Percentiles rank a stretch among this genome's conserved stretches.
phyloP scores from a whole-genome alignment of 2,329 filamentous ascomycete species.

The Fusarium tanahbumbuense region DNA sequence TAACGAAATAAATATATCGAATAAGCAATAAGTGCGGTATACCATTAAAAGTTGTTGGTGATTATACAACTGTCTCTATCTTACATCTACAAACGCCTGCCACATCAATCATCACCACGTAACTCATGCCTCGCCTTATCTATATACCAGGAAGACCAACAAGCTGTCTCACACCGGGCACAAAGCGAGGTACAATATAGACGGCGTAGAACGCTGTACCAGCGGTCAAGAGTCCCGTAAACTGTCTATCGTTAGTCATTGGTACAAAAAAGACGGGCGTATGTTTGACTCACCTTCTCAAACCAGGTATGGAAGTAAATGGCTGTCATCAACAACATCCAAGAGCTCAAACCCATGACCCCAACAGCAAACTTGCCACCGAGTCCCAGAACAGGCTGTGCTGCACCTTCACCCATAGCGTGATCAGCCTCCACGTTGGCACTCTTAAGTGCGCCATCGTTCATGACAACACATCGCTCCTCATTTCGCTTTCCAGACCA shows the following conservation, averaged over 20 bases:
- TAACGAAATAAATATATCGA: not conserved
- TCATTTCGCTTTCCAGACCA: constrained; percentile 61
- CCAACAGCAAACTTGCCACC: constrained; percentile 67
- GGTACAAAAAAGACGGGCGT: rapidly evolving
- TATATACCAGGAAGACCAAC: constrained; percentile 65
- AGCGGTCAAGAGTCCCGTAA: constrained; percentile 66
- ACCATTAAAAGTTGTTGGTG: not conserved
- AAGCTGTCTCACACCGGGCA: constrained; percentile 59
- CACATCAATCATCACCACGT: constrained; percentile 24
- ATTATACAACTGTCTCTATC: constrained; percentile 15
- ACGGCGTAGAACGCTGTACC: constrained; percentile 59
- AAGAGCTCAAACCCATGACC: constrained; percentile 79
- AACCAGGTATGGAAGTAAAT: constrained; percentile 99
- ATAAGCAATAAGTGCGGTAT: not conserved
- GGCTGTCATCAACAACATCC: constrained; percentile 99
- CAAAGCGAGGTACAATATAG: constrained; percentile 64
- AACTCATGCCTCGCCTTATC: constrained; percentile 4
- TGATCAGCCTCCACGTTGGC: constrained; percentile 61
- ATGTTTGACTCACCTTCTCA: constrained; percentile 79
- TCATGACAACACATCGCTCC: constrained; percentile 73
- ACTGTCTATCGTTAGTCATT: constrained; percentile 51
- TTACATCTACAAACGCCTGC: constrained; percentile 14
- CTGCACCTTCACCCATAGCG: constrained; percentile 39
- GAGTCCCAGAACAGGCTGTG: constrained; percentile 54
- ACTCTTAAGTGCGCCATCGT: constrained; percentile 73